Evolutionary conservation across 495 filamentous ascomycete species (phyloP), one percentile per base, ranked within the genome.

Genomic region (Penicillium simplicissimum): DNA sequence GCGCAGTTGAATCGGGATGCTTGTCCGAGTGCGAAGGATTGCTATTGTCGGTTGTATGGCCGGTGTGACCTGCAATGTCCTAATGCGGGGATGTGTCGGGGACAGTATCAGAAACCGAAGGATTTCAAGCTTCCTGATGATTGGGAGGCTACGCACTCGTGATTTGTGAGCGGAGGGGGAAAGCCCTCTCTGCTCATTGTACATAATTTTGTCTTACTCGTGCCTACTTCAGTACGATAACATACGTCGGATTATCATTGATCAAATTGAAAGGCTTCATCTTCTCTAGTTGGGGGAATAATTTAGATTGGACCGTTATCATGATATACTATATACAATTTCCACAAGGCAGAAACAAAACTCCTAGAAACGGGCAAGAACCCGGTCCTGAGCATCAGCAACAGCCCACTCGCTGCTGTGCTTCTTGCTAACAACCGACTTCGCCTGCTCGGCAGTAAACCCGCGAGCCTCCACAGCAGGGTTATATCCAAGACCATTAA

Each of bases 401-500:
- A 94, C 63, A 56, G 93, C 93, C 85, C 85, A 96, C 33, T 82
- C 83, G 74, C 83, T 89, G 49, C 76, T 81, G 67, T 81, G 79
- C 54, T 76, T 88, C 81, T 83, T 85, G 78, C 91, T 96, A 67
- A 88, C 80, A 38, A 92, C 91, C 17, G 70, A 74, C 64, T 84
- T 84, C 15, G 84, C 89, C 77, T 97, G 91, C 67, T 80, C 86
- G 35, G 82, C 83, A 14, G 91, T 92, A 72, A 96, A 90, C 5
- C 92, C 92, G 75, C 87, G 90, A 34, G 92, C 93, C 76, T 90
- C 90, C 4, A 93, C 87, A 0, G 95, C 95, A 3, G 95, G 93
- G 76, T 98, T 98, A 71, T 98, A 97, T 4, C 92, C 93, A 4
- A 94, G 80, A 51, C 84, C 85, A 15, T 79, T 90, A 54, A 74